Base-by-base conservation (phyloP, 2,329 filamentous ascomycete species). In the Alternaria arbusti region DNA sequence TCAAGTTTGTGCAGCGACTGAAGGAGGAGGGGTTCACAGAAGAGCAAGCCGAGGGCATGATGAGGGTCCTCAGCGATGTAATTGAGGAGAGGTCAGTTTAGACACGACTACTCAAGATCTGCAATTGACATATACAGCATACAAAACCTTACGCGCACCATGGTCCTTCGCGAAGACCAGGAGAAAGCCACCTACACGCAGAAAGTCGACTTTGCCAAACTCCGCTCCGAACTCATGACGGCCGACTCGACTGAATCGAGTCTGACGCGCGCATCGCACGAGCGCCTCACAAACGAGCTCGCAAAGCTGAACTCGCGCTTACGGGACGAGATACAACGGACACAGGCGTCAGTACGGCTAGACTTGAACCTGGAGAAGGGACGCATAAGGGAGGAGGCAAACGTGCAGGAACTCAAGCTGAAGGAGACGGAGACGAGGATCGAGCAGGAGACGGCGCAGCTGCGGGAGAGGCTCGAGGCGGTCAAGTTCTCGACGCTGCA, bases 401-500 rank as follows among this genome's bases (percentile, higher is more conserved):
- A 97, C 70, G 91, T 92, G 61, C 96, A 98, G 83, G 96, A 99
- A 81, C 89, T 99, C 82, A 96, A 97, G 84, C 93, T 99, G 75
- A 97, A 97, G 84, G 96, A 99, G 86, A 98, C 96, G 12, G 96
- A 99, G 84, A 97, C 94, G 61, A 90, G 96, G 82, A 98, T 99
- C 75, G 96, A 99, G 84, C 95, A 98, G 83, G 96, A 98, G 84
- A 94, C 96, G 57, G 95, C 63, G 44, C 91, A 91, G 30, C 80
- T 99, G 77, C 86, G 93, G 70, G 96, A 98, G 84, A 91, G 96
- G 82, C 86, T 99, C 51, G 96, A 99, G 83, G 92, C 93, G 70
- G 96, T 99, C 80, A 99, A 99, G 86, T 98, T 98, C 82, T 93
- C 94, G 78, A 98, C 96, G 36, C 82, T 99, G 79, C 96, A 99